A percentile compares a stretch with the other conserved stretches of the same genome.
Conservation (phyloP, 2,329 filamentous ascomycete species). For the Alternaria sp. region DNA sequence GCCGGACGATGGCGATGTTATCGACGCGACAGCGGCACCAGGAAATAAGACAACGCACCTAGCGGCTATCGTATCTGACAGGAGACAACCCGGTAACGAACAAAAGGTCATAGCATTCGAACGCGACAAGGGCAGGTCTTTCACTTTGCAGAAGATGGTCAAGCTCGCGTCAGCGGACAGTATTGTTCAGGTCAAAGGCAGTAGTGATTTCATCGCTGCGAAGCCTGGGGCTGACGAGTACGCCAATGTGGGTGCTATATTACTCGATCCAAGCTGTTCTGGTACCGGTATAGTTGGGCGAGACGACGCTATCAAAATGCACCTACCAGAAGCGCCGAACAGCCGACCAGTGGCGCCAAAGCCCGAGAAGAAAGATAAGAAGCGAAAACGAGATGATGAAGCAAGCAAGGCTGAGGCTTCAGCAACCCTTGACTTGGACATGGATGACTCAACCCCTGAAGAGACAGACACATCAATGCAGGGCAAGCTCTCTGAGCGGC, state of each 20-base stretch:
- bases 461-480: conserved; percentile 52
- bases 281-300: conserved; percentile 93
- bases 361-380: conserved; percentile 38
- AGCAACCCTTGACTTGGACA: conserved; percentile 30
- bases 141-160: conserved; percentile 86
- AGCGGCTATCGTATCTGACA: conserved; percentile 72
- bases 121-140: conserved; percentile 73
- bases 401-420: conserved; percentile 11
- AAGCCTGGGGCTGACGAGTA: conserved; percentile 71
- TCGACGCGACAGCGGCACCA: conserved; percentile 94
- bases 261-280: conserved; percentile 94
- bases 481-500: conserved; percentile 59
- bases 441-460: conserved; percentile 47
- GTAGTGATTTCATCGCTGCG: conserved; percentile 82
- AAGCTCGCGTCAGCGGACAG: conserved; percentile 73
- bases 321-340: conserved; percentile 55
- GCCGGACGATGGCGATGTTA: conserved; percentile 73
- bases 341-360: conserved; percentile 32
- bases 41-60: conserved; percentile 98
- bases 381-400: conserved; percentile 41
- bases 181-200: conserved; percentile 72
- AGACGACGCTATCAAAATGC: conserved; percentile 75
- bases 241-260: conserved; percentile 75
- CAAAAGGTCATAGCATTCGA: conserved; percentile 79
- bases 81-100: conserved; percentile 36